phyloP scores from a whole-genome alignment of 2,329 filamentous ascomycete genomes.

The Cordyceps farinosa region DNA sequence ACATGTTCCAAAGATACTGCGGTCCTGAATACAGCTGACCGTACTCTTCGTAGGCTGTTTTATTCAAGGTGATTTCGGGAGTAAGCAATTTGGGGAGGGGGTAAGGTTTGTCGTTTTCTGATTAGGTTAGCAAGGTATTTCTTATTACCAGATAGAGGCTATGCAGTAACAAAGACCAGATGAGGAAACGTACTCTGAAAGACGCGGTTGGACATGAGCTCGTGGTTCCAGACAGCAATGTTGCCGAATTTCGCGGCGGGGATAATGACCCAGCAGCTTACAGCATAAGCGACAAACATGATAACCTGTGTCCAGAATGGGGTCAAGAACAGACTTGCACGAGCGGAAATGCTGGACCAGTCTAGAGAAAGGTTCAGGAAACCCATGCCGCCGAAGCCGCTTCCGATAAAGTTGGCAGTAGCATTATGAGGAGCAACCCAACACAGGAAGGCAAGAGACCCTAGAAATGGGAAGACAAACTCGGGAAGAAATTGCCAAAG shows the following conservation, averaged over 20 bases:
- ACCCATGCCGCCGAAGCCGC: constrained; percentile 60
- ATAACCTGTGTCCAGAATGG: constrained; percentile 59
- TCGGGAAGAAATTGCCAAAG: constrained; percentile 62
- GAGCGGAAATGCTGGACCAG: constrained; percentile 54
- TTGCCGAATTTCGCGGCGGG: constrained; percentile 57
- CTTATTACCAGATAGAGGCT: neutral
- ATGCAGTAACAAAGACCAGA: too few species aligned
- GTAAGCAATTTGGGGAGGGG: constrained; percentile 34
- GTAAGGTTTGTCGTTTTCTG: constrained; percentile 34
- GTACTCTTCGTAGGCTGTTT: constrained; percentile 43
- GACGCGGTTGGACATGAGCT: constrained; percentile 56
- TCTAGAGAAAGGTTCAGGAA: constrained; percentile 57
- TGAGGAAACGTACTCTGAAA: constrained; percentile 33
- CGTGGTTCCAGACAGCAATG: constrained; percentile 47
- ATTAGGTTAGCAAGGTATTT: constrained; percentile 17
- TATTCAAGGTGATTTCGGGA: constrained; percentile 40
- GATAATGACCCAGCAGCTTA: constrained; percentile 56
- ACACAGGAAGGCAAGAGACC: constrained; percentile 58
- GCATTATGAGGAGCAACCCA: constrained; percentile 59
- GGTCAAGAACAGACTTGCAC: constrained; percentile 49
- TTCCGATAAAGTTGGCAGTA: constrained; percentile 57
- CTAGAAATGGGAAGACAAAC: constrained; percentile 56
- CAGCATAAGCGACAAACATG: constrained; percentile 51
- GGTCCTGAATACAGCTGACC: constrained; percentile 56
- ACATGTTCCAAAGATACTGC: constrained; percentile 55